Base-by-base conservation (phyloP, 495 filamentous ascomycete genomes). In the Baudoinia panamericana region DNA sequence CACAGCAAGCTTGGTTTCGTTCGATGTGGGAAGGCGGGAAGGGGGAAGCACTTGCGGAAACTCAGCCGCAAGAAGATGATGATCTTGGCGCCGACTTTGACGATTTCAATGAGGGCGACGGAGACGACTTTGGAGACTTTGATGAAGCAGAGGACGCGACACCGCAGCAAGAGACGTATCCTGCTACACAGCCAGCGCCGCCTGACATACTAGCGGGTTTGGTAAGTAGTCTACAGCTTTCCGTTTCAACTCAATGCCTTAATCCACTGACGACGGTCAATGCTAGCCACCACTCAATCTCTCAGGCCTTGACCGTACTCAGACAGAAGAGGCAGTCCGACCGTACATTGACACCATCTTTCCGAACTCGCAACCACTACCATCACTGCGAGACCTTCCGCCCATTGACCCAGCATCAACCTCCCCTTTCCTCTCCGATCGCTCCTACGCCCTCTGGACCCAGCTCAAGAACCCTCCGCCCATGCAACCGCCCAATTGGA, bases 401-500 rank as follows among this genome's bases (percentile, higher is more conserved):
- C 26, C 38, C 5, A 30, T 41, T 7, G 48, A 52, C 31, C 27
- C 38, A 56, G 18, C 46, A 66, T 67, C 25, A 66, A 69, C 46
- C 41, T 66, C 73, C 22, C 69, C 76, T 39, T 84, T 85, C 59
- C 68, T 79, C 36, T 72, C 72, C 31, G 67, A 73, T 48, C 70
- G 75, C 37, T 88, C 82, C 49, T 73, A 80, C 48, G 93, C 92
- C 4, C 72, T 99, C 26, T 99, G 90, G 90, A 83, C 85, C 21
- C 92, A 99, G 62, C 77, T 99, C 22, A 81, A 92, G 13, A 87
- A 88, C 2, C 88, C 90, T 16, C 90, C 90, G 0, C 86, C 90
- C 2, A 73, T 96, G 20, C 86, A 93, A 56, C 92, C 90, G 1
- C 88, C 92, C 0, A 88, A 99, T 61, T 99, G 90, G 90, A 85